phyloP scores from a whole-genome alignment of 2,329 filamentous ascomycete species.

The Aureobasidium namibiae region DNA sequence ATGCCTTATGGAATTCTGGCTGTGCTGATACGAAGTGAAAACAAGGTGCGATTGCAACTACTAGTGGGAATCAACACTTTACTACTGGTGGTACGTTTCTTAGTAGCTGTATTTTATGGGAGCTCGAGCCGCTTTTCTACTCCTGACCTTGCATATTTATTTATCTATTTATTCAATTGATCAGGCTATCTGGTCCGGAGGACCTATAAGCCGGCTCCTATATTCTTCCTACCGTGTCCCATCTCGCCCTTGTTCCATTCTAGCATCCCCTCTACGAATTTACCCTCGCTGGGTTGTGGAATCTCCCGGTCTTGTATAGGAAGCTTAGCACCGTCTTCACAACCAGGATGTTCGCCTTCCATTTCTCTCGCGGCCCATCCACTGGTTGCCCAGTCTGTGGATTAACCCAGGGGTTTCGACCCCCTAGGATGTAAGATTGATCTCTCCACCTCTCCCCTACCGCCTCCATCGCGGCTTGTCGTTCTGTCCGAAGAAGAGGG shows the following conservation, averaged over 20 bases:
- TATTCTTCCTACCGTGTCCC: neutral
- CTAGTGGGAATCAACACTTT: too few relatives aligned
- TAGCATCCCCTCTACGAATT: neutral
- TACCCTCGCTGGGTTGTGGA: neutral
- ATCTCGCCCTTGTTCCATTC: neutral
- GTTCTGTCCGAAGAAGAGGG: too few relatives aligned
- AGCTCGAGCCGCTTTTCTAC: too few relatives aligned
- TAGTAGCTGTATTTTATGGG: too few relatives aligned
- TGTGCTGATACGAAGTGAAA: too few relatives aligned
- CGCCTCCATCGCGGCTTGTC: too few relatives aligned
- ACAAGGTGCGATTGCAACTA: too few relatives aligned
- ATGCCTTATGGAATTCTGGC: too few relatives aligned
- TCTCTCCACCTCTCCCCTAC: neutral
- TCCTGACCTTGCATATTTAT: too few relatives aligned
- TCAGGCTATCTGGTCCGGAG: neutral
- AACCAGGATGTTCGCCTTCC: neutral
- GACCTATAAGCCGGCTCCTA: conserved; percentile 1
- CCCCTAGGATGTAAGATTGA: neutral
- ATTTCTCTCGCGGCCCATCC: neutral
- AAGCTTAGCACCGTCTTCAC: neutral
- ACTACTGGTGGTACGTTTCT: too few relatives aligned
- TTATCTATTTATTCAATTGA: neutral
- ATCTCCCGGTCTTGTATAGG: neutral
- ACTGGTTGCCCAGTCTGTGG: neutral
- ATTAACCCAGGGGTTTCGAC: neutral